Base-by-base conservation (phyloP, 2,329 filamentous ascomycete species). In the Sphaerulina musiva region DNA sequence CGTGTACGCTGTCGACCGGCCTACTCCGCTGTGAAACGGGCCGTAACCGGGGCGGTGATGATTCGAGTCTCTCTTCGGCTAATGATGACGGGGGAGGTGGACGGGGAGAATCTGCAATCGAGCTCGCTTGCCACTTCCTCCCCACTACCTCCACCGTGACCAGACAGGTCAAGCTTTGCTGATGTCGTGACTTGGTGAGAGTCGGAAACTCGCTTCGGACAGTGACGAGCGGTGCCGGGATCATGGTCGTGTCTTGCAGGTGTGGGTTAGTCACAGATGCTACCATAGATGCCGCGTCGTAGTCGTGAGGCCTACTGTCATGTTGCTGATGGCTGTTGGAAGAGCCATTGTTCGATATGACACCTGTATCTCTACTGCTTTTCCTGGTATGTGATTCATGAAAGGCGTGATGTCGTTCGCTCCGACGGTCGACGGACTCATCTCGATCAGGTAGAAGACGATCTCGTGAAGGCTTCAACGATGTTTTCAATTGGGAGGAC, bases 151-250 rank as follows among this genome's bases (percentile, higher is more conserved):
- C 93, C 45, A 98, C 84, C 0, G 93, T 97, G 48, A 98, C 81
- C 51, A 98, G 76, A 66, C 93, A 98, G 0, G 93, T 97, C 59
- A 98, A 77, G 9, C 89, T 93, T 70, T 98, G 93, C 70, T 96
- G 93, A 68, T 95, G 89, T 48, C 91, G 86, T 17, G 91, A 96
- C 60, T 89, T 82, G 70, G 80, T 96, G 65, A 98, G 81, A 1
- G 93, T 97, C 0, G 93, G 93, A 67, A 96, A 98, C 72, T 98
- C 93, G 68, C 92, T 97, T 55, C 92, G 87, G 46, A 98, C 87
- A 0, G 89, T 95, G n/a, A 98, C 90, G 0, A 83, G 87, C 0
- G 93, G 93, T 5, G 90, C 77, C 1, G 93, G 91, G 55, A 97
- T 96, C 0, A 90, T 89, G 63, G 95, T 95, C 64, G 86, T 87